Conservation (phyloP, 371 early-diverging fungal genomes). For the Mucor irregularis region DNA sequence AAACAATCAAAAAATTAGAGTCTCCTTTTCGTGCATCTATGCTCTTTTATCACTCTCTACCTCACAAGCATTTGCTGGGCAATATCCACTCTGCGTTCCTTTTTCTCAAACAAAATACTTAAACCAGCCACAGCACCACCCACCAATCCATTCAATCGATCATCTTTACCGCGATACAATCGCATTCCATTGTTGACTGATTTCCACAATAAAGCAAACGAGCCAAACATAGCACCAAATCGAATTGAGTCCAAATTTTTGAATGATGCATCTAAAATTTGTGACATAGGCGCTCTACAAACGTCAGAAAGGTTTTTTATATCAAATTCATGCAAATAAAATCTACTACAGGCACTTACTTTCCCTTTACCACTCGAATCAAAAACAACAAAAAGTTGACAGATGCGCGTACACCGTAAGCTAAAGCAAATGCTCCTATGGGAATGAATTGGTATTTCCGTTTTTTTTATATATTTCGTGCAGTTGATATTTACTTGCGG, state of each 20-base stretch:
- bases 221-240: slow-evolving; percentile 74
- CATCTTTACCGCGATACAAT: slow-evolving; percentile 57
- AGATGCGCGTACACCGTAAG: slow-evolving; percentile 49
- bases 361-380: slow-evolving; percentile 44
- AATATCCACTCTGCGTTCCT: slow-evolving; percentile 61
- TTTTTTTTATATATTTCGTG: too few relatives aligned
- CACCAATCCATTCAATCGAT: slow-evolving; percentile 60
- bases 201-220: slow-evolving; percentile 76
- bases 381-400: slow-evolving; percentile 53
- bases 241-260: slow-evolving; percentile 56
- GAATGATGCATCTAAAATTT: slow-evolving; percentile 48
- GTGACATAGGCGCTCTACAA: slow-evolving; percentile 47
- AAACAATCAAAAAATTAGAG: background rate
- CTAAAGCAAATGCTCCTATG: slow-evolving; percentile 50
- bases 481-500: slow-evolving; percentile 38
- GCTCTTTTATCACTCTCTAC: slow-evolving; percentile 12
- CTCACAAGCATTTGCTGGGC: slow-evolving; percentile 65
- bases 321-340: background rate
- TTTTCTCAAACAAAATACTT: slow-evolving; percentile 59
- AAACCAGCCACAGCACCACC: slow-evolving; percentile 63
- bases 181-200: slow-evolving; percentile 67
- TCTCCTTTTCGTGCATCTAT: background rate
- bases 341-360: slow-evolving; percentile 25
- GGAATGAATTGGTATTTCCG: too few relatives aligned
- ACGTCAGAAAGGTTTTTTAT: slow-evolving; percentile 4